Evolutionary conservation across 192 early-diverging fungal species (phyloP), one percentile per base, ranked within the genome.

Genomic region (Gryganskiella cystojenkinii): DNA sequence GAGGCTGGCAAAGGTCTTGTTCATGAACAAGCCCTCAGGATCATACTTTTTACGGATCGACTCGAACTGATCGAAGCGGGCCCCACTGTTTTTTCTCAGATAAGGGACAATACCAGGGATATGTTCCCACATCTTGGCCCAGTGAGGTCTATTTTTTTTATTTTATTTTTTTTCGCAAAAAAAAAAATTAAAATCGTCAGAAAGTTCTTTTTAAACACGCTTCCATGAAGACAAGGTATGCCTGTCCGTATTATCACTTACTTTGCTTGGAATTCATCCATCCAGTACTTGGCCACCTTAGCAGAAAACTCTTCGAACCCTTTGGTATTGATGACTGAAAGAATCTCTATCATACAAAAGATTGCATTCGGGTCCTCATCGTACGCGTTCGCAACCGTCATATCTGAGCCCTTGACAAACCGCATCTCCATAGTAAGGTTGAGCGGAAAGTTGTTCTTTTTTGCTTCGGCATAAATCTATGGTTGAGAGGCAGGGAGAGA

Each of bases 211-310:
- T 2, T 24, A 4, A 50, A 0, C 3, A 11, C 5, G 25, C 9
- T 24, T 7, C 22, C 20, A 24, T 4, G 47, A 24, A 50, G 25
- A 50, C 9, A 22, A 22, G 0, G n/a, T n/a, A n/a, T n/a, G n/a
- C n/a, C n/a, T n/a, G n/a, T n/a, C n/a, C n/a, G n/a, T 24, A 5
- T 24, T 34, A 10, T 4, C 22, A 51, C 49, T 43, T 65, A 80
- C 80, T 40, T 53, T n/a, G 82, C 79, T 30, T 76, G 35, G 30
- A 61, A 83, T 17, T 64, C 51, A 33, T 64, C 31, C 56, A 83
- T 78, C 72, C 68, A 83, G 43, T 63, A 46, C 28, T 62, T 13
- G 35, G 56, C 79, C 0, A 83, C 14, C n/a, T 71, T 59, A 20
- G 42, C 49, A 0, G 82, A 49, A 46, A 83, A 83, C 3, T 73